Conservation (phyloP, 2,329 filamentous ascomycete genomes). For the Pyricularia pennisetigena region DNA sequence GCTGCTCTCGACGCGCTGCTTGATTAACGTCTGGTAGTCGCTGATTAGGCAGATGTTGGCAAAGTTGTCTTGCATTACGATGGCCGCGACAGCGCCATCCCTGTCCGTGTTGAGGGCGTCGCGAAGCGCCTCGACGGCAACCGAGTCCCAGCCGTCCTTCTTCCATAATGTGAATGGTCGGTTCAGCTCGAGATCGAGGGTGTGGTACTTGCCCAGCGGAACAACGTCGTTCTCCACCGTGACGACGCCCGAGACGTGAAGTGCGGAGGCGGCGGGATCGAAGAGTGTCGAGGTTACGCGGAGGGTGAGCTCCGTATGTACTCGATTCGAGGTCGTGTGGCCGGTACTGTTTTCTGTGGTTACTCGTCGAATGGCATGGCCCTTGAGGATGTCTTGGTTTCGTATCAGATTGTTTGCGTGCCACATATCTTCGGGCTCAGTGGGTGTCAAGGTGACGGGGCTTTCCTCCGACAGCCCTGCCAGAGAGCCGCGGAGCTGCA, state of each 20-base stretch:
- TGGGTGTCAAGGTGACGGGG: not conserved
- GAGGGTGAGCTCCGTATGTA: constrained; percentile 49
- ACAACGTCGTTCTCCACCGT: constrained; percentile 42
- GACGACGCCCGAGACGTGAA: constrained; percentile 47
- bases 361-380: constrained; percentile 47
- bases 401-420: constrained; percentile 52
- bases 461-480: not conserved
- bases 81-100: constrained; percentile 74
- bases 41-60: constrained; percentile 79
- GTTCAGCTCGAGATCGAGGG: constrained; percentile 73
- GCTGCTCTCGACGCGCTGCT: constrained; percentile 56
- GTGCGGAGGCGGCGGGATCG: constrained; percentile 42
- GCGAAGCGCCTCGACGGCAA: constrained; percentile 67
- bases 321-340: constrained; percentile 35
- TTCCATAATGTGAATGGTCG: constrained; percentile 86
- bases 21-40: constrained; percentile 67
- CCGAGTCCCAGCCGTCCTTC: constrained; percentile 77
- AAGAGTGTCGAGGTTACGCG: constrained; percentile 48
- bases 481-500: not conserved
- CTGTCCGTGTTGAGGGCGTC: constrained; percentile 73
- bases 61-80: constrained; percentile 86
- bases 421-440: constrained; percentile 24
- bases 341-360: constrained; percentile 34
- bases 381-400: constrained; percentile 40
- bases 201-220: constrained; percentile 46